Evolutionary conservation across 257 asterid species (phyloP).

Genomic region (Solanum raphanifolium): DNA sequence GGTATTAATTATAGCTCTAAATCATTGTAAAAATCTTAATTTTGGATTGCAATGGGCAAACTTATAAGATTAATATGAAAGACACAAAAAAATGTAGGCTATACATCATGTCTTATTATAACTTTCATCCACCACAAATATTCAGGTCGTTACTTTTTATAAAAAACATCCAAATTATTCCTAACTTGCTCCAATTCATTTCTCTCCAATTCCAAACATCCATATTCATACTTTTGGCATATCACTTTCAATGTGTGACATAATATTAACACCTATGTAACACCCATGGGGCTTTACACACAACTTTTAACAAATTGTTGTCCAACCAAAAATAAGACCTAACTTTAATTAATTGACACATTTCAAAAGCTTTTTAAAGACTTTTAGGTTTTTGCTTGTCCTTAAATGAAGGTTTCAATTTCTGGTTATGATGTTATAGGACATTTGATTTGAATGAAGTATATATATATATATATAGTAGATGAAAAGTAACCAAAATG

Average conservation of each 20-base stretch:
- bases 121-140: background rate
- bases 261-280: background rate
- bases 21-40: background rate
- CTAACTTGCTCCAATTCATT: background rate
- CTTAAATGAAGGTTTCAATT: background rate
- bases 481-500: background rate
- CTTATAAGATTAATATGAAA: background rate
- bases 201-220: background rate
- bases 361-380: background rate
- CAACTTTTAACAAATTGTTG: background rate
- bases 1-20: background rate
- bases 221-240: background rate
- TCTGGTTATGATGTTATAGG: background rate
- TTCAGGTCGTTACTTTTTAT: background rate
- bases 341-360: background rate
- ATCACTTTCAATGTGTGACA: background rate
- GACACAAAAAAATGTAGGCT: background rate
- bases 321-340: background rate
- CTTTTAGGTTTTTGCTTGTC: background rate
- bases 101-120: background rate
- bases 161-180: background rate
- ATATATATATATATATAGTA: background rate
- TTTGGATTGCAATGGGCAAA: background rate
- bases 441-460: background rate
- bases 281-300: background rate